These are phyloP conservation scores for Backusella luteola DNA, from an alignment of 192 early-diverging fungal species.

Conservation along the genomic window DNA sequence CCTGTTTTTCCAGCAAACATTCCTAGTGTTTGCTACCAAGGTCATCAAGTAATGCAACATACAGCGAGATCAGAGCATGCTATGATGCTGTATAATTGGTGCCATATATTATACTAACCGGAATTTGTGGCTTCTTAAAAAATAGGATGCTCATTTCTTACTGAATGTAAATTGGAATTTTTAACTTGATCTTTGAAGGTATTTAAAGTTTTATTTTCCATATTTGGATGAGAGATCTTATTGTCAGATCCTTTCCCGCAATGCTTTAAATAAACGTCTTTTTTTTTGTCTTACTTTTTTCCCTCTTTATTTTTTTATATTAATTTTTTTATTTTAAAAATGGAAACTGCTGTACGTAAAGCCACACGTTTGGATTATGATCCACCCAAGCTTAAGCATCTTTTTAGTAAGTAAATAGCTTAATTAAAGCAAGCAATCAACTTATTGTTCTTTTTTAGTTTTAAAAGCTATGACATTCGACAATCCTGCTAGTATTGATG, in stretches of 20 bases:
- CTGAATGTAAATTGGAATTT: not conserved
- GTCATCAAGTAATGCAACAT: no score
- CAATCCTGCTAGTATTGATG: slow-evolving; percentile 37
- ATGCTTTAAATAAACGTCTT: not conserved
- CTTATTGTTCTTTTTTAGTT: not conserved
- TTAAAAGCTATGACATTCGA: slow-evolving; percentile 23
- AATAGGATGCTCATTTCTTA: no score
- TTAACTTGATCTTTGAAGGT: not conserved
- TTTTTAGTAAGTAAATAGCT: slow-evolving; percentile 48
- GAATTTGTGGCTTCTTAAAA: no score
- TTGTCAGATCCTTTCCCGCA: not conserved
- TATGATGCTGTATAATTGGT: no score
- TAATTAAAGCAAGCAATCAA: not conserved
- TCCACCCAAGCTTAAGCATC: slow-evolving; percentile 96
- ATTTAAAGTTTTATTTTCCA: not conserved
- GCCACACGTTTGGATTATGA: slow-evolving; percentile 82
- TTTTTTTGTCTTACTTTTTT: not conserved
- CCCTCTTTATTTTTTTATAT: not conserved
- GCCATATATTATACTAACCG: no score
- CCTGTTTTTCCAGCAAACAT: no score
- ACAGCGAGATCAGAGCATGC: no score
- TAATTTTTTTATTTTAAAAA: slow-evolving; percentile 13
- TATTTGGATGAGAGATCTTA: not conserved
- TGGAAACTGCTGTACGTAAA: slow-evolving; percentile 66
- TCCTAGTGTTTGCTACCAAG: no score